These are phyloP conservation scores for Apiospora hydei DNA, from an alignment of 2,329 filamentous ascomycete species.

Conservation along the genomic window DNA sequence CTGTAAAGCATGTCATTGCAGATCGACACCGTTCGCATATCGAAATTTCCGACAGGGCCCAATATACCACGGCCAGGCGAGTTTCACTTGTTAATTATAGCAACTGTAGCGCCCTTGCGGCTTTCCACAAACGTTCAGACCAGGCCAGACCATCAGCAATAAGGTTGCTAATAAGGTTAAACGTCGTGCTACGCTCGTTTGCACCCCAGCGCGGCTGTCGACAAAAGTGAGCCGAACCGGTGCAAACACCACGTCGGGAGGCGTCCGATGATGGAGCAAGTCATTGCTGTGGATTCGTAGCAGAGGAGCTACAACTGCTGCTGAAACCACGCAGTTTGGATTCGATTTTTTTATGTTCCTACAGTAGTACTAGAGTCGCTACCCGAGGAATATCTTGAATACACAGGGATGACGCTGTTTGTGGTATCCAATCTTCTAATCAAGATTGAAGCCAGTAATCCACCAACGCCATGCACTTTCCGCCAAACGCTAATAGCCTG, in stretches of 20 bases:
- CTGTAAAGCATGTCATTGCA: neutral
- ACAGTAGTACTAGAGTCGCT: neutral
- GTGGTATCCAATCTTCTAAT: neutral
- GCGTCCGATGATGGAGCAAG: neutral
- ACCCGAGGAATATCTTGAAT: neutral
- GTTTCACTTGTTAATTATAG: slow-evolving; percentile 12
- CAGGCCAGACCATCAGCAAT: neutral
- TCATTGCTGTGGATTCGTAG: neutral
- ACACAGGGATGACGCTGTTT: neutral
- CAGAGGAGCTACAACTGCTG: neutral
- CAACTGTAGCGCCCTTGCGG: neutral
- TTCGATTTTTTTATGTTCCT: neutral
- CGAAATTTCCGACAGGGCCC: neutral
- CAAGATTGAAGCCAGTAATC: neutral
- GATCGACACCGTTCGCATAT: neutral
- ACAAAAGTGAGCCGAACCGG: neutral
- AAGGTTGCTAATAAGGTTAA: slow-evolving; percentile 18
- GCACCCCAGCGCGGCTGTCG: neutral
- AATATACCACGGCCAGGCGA: neutral
- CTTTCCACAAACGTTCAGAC: neutral
- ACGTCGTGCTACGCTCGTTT: neutral
- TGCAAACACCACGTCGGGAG: too few relatives aligned
- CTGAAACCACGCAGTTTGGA: neutral
- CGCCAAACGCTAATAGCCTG: slow-evolving; percentile 2
- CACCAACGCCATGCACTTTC: slow-evolving; percentile 22